Evolutionary conservation across 2,329 filamentous ascomycete species (phyloP), one percentile per base, ranked within the genome.

Genomic region (Neopestalotiopsis clavispora): DNA sequence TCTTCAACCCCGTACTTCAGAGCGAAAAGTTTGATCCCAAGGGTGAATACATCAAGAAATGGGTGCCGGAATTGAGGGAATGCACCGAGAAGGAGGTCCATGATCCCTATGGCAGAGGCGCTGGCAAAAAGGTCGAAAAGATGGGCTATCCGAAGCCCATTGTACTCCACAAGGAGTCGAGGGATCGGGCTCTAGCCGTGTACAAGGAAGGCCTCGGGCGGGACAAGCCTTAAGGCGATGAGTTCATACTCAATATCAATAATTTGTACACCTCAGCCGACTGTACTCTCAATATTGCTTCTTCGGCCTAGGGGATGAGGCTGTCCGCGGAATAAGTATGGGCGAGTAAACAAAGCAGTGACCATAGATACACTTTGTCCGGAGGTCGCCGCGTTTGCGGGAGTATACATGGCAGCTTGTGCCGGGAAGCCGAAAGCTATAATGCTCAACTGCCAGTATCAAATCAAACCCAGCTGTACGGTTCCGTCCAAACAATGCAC

Each of bases 1-100:
- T 97, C 65, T 97, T 97, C 81, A 97, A 97, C 75, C 94, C 94
- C 0, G 78, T 94, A 59, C 81, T 93, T 20, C 94, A 97, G 82
- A 94, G 92, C 73, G 93, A 96, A 84, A 95, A 92, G 80, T 97
- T 97, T 74, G 94, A 97, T 76, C 83, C 87, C 0, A 84, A 91
- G 0, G 95, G 94, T 0, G 88, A 89, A 17, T 97, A 95, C 77
- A 97, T 97, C 68, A 86, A 92, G 49, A 89, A 89, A 69, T 97
- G 94, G 94, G 84, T 97, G 9, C 90, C 90, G 0, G 94, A 97
- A 80, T 81, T 97, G 70, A 84, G 81, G 32, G 85, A 80, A 0
- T 80, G 95, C 2, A 77, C 87, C 74, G 90, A 88, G 0, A 91
- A 90, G 71, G 92, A 90, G 9, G 88, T 97, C 4, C 94, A 97